Conservation (phyloP, 2,329 filamentous ascomycete species). For the Alternaria arborescens region DNA sequence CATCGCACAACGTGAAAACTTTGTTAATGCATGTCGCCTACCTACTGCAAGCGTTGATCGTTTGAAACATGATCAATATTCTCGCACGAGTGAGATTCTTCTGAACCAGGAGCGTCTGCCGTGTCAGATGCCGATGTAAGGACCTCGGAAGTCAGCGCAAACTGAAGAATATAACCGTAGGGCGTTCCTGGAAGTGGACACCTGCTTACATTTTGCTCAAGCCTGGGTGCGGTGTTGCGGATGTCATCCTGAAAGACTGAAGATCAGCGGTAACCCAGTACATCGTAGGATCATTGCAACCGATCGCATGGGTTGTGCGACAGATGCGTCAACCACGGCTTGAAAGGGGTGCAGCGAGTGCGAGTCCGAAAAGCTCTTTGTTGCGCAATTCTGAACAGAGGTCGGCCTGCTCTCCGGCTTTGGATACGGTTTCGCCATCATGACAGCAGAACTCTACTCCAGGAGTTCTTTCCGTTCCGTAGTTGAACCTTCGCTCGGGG, state of each 20-base stretch:
- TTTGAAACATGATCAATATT: too few relatives aligned
- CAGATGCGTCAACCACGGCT: background rate
- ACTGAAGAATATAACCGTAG: background rate
- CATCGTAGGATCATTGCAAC: background rate
- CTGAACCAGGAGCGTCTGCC: too few relatives aligned
- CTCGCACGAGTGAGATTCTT: background rate
- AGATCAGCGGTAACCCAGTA: background rate
- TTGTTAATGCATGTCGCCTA: background rate
- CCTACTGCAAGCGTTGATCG: background rate
- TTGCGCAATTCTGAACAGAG: background rate
- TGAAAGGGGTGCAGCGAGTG: background rate
- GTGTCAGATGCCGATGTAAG: background rate
- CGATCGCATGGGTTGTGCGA: background rate
- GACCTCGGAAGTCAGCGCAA: background rate
- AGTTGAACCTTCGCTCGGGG: background rate
- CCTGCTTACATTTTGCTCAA: background rate
- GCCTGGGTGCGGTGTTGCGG: background rate
- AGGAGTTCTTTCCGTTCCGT: background rate
- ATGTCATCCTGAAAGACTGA: background rate
- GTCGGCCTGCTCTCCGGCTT: background rate
- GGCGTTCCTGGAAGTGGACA: background rate
- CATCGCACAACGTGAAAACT: background rate
- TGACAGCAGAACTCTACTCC: background rate
- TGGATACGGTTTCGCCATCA: background rate
- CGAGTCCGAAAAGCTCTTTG: background rate